These are phyloP conservation scores for Ogataea ganodermae DNA, from an alignment of 805 yeast genomes.

Conservation along the genomic window DNA sequence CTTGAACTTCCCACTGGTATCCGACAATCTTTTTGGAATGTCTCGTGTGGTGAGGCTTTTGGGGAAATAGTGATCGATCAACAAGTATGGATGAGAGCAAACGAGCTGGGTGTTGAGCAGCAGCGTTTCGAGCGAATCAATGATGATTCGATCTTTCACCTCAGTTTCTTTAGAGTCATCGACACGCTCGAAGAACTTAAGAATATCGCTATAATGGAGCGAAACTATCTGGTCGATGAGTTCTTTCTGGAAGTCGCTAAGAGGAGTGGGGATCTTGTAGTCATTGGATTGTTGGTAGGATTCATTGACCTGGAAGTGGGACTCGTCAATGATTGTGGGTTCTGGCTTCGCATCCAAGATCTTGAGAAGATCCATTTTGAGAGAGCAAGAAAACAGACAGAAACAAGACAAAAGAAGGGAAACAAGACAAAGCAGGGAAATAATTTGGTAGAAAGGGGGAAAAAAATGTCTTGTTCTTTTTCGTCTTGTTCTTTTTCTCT, in stretches of 20 bases:
- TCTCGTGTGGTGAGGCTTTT: constrained; percentile 72
- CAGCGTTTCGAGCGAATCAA: constrained; percentile 77
- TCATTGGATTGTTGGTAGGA: constrained; percentile 52
- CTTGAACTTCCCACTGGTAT: constrained; percentile 82
- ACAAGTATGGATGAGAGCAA: constrained; percentile 84
- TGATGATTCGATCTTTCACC: constrained; percentile 51
- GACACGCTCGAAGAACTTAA: constrained; percentile 76
- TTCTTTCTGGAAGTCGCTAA: constrained; percentile 84
- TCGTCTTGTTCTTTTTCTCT: constrained; percentile 1
- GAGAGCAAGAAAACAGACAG: neutral
- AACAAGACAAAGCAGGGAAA: neutral
- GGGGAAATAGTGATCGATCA: constrained; percentile 85
- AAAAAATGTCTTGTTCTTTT: neutral
- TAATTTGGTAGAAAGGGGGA: too few relatives aligned
- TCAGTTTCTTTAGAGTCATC: constrained; percentile 39
- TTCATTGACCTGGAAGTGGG: constrained; percentile 40
- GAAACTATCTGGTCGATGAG: constrained; percentile 90
- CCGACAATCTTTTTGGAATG: constrained; percentile 66
- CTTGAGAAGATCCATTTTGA: constrained; percentile 68
- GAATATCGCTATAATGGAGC: constrained; percentile 85
- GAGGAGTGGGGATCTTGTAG: constrained; percentile 77
- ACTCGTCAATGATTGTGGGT: constrained; percentile 69
- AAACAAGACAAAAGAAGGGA: constrained; percentile 5
- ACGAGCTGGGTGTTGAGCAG: constrained; percentile 75
- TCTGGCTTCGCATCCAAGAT: constrained; percentile 84